Conservation (phyloP, 2,329 filamentous ascomycete genomes). For the Bipolaris cookei region DNA sequence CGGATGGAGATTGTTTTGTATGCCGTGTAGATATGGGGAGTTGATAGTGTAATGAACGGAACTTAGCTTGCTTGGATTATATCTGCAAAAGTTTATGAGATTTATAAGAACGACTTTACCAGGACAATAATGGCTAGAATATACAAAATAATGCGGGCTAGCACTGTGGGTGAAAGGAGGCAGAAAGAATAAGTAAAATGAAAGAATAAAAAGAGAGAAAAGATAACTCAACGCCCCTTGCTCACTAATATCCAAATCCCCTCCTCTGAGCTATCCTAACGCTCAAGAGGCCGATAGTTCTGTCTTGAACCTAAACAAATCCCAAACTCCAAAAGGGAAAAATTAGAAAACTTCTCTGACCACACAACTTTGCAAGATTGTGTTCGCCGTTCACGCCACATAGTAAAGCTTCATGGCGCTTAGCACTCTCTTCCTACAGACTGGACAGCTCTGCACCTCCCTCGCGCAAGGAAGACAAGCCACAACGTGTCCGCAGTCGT, state of each 20-base stretch:
- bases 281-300: background rate
- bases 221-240: background rate
- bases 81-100: no score
- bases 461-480: slow-evolving; percentile 66
- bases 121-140: no score
- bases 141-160: background rate
- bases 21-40: background rate
- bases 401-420: slow-evolving; percentile 64
- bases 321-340: background rate
- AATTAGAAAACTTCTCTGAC: background rate
- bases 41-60: background rate
- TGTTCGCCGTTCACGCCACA: slow-evolving; percentile 33
- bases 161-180: background rate
- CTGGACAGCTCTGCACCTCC: slow-evolving; percentile 65
- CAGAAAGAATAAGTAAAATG: background rate
- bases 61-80: background rate
- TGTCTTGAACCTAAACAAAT: background rate
- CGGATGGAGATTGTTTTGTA: background rate
- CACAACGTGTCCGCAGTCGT: slow-evolving; percentile 68
- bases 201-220: background rate
- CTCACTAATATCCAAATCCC: background rate
- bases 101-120: no score
- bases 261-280: no score
- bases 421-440: slow-evolving; percentile 64
- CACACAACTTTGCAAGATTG: no score